phyloP scores from a whole-genome alignment of 2,329 filamentous ascomycete species.

The Hypoxylon sp. region DNA sequence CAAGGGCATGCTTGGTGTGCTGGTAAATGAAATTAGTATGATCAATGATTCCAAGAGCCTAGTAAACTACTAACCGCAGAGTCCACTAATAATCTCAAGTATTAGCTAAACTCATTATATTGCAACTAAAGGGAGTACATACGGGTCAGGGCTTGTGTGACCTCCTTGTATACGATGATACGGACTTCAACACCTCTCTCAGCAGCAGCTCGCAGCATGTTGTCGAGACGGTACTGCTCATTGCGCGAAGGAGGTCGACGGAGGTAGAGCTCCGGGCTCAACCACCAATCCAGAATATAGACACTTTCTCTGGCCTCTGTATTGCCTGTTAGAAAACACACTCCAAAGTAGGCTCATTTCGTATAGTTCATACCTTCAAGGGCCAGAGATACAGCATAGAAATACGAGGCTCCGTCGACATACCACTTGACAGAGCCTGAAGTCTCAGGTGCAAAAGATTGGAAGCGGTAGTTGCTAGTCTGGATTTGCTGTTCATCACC shows the following conservation, averaged over 20 bases:
- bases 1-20: slow-evolving; percentile 85
- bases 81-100: slow-evolving; percentile 53
- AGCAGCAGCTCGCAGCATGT: slow-evolving; percentile 85
- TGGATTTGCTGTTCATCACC: slow-evolving; percentile 22
- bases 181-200: slow-evolving; percentile 87
- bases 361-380: slow-evolving; percentile 69
- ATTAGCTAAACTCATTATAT: slow-evolving; percentile 23
- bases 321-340: slow-evolving; percentile 24
- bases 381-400: slow-evolving; percentile 86
- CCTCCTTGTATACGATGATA: slow-evolving; percentile 94
- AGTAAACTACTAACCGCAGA: slow-evolving; percentile 62
- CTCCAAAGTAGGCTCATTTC: neutral
- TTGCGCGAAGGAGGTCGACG: slow-evolving; percentile 85
- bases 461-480: slow-evolving; percentile 66
- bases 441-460: slow-evolving; percentile 81
- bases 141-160: slow-evolving; percentile 84
- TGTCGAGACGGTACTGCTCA: slow-evolving; percentile 86
- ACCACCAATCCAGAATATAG: slow-evolving; percentile 92
- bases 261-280: slow-evolving; percentile 90
- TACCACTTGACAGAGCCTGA: slow-evolving; percentile 88
- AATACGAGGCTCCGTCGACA: slow-evolving; percentile 86
- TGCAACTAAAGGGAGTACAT: slow-evolving; percentile 60
- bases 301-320: slow-evolving; percentile 80
- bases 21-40: slow-evolving; percentile 55
- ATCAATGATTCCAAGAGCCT: neutral